Base-by-base conservation (phyloP, 2,329 filamentous ascomycete genomes). In the Cadophora sp. region DNA sequence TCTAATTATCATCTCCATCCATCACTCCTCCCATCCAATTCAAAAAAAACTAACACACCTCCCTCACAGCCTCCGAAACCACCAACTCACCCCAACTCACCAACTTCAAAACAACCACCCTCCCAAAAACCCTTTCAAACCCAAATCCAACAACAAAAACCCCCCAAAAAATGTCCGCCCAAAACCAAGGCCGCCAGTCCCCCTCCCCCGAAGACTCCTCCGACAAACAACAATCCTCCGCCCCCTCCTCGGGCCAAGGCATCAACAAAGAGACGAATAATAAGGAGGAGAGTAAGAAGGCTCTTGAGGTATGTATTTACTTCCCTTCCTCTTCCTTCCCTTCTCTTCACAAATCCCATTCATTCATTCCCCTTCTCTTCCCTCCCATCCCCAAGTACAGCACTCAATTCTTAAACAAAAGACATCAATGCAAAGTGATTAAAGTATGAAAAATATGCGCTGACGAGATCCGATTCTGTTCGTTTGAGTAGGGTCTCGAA, bases 171-270 rank as follows among this genome's bases (percentile, higher is more conserved):
- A 78, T 71, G 75, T 73, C 71, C 68, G 68, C 72, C 78, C 88
- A 71, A 75, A 93, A 91, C 76, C 80, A 86, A 80, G 91, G 92
- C 78, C 89, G 89, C 76, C 86, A 97, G 81, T 97, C 93, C 39
- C 94, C 93, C 69, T 82, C 89, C 62, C 91, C 92, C 33, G 88
- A 92, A 81, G 77, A 79, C 72, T 91, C 93, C 80, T 81, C 83
- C 45, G 89, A 86, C 67, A 80, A 82, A 64, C 92, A 96, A 81
- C 80, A 87, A 66, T 81, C 86, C 70, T 86, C 86, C 8, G 76
- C 85, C 14, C 83, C 88, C 1, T 86, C 79, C n/a, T 80, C 83
- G 0, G 87, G 88, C 65, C 83, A 88, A 73, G 85, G 86, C 58
- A 82, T 85, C 73, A 81, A 88, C 70, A 81, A 87, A 53, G 81